Base-by-base conservation (phyloP, 1,139 yeast genomes). In the Eremothecium cymbalariae region DNA sequence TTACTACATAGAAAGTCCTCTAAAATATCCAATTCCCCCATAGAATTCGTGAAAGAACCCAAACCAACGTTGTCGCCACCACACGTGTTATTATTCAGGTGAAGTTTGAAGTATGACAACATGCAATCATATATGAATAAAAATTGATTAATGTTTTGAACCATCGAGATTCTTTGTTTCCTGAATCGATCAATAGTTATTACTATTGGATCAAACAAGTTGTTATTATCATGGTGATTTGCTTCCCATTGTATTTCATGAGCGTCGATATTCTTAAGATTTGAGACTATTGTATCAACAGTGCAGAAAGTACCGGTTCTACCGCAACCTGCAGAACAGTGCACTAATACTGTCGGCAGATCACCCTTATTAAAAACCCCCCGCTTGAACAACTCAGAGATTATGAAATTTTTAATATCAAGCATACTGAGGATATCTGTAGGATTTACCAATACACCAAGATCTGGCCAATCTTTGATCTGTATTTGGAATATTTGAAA, bases 301-400 rank as follows among this genome's bases (percentile, higher is more conserved):
- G 90, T 68, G 46, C 90, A 80, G 47, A 82, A 78, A 1, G 93
- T 80, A 1, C 95, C 95, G 1, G 95, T 84, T 43, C 95, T 70
- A 3, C 95, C 95, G 59, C 95, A 84, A 0, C 95, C 95, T 0
- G 95, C 95, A 4, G 88, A 77, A 55, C 95, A 84, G 57, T 84
- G 95, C 6, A 83, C 83, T 19, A 82, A 54, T 0, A 78, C 68
- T 2, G 78, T 73, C 2, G 58, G 53, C 6, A 47, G 34, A 17
- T 41, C 32, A 33, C 60, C 57, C 19, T 51, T 45, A 18, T 50
- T 49, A 37, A 39, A 41, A 15, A 46, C 34, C 11, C 45, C 46
- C 19, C 31, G 33, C 11, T 37, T 50, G 54, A 12, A 46, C 36
- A 45, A 21, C 25, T 41, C 33, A 26, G 41, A 42, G 34, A 51